These are phyloP conservation scores for Lachnellula willkommii DNA, from an alignment of 2,329 filamentous ascomycete species.

Conservation along the genomic window DNA sequence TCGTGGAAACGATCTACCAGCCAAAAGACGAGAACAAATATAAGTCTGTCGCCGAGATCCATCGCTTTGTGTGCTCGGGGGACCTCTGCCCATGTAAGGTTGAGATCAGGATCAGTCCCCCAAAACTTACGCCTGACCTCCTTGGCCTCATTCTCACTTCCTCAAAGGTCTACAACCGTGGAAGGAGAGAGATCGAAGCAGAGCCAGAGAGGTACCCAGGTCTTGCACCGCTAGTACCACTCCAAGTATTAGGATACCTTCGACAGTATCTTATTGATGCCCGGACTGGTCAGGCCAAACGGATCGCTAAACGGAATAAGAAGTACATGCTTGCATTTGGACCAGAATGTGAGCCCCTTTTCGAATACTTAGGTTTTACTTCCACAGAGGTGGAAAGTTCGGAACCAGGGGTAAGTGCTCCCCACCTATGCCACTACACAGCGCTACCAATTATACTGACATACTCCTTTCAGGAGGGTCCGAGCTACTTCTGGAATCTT, in stretches of 20 bases:
- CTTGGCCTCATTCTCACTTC: conserved; percentile 49
- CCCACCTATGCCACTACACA: neutral
- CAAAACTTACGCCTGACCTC: conserved; percentile 45
- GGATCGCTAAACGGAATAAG: conserved; percentile 56
- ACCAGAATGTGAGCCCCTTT: conserved; percentile 52
- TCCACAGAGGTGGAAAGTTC: conserved; percentile 30
- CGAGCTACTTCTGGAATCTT: conserved; percentile 30
- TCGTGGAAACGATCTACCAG: conserved; percentile 34
- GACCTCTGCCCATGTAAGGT: conserved; percentile 49
- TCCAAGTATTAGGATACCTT: conserved; percentile 52
- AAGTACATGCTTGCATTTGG: conserved; percentile 60
- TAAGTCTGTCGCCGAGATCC: conserved; percentile 34
- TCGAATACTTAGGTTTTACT: conserved; percentile 54
- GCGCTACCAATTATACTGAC: conserved; percentile 24
- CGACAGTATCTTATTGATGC: conserved; percentile 56
- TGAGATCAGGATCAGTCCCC: conserved; percentile 46
- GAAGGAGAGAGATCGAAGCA: conserved; percentile 44
- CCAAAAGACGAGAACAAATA: conserved; percentile 30
- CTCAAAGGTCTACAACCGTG: conserved; percentile 45
- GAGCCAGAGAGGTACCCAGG: conserved; percentile 48
- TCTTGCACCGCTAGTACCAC: conserved; percentile 44
- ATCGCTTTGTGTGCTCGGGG: conserved; percentile 55
- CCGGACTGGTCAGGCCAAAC: conserved; percentile 41
- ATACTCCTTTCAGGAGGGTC: conserved; percentile 20
- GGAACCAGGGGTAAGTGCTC: conserved; percentile 35